A percentile compares a stretch with the other conserved stretches of the same genome.
Evolutionary conservation across 768 basidiomycete genomes (phyloP).

Genomic region (Suillus discolor): DNA sequence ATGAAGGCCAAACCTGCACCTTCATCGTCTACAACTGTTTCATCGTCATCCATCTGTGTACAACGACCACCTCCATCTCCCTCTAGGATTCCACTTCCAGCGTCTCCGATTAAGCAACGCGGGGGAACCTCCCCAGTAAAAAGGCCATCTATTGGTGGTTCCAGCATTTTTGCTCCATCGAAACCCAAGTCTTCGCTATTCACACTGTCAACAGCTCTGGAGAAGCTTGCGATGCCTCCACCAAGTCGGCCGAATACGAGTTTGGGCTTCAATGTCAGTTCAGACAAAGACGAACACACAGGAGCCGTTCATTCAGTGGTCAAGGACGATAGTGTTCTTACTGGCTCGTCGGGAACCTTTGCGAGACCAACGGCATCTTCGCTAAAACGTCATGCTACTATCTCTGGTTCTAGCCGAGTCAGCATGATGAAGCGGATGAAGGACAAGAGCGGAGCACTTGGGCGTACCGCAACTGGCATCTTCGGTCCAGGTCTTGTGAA

Average conservation of each 20-base stretch:
- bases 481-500: constrained; percentile 24
- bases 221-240: constrained; percentile 68
- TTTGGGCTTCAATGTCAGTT: constrained; percentile 52
- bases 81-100: constrained; percentile 32
- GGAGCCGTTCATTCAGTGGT: constrained; percentile 16
- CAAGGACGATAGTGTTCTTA: constrained; percentile 25
- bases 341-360: constrained; percentile 17
- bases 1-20: constrained; percentile 17
- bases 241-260: constrained; percentile 71
- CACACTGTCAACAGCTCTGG: constrained; percentile 66
- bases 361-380: constrained; percentile 34
- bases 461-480: constrained; percentile 21
- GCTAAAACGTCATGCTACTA: constrained; percentile 28
- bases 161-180: constrained; percentile 7
- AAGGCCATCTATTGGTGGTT: constrained; percentile 1
- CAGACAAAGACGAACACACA: constrained; percentile 16
- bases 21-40: constrained; percentile 13
- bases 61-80: constrained; percentile 19
- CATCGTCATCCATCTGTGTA: constrained; percentile 12
- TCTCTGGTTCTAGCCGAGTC: constrained; percentile 10
- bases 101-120: constrained; percentile 20
- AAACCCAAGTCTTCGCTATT: constrained; percentile 49
- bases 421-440: constrained; percentile 5
- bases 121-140: constrained; percentile 12
- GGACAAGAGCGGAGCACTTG: constrained; percentile 3